Base-by-base conservation (phyloP, 2,329 filamentous ascomycete genomes). In the Fusarium buxicola region DNA sequence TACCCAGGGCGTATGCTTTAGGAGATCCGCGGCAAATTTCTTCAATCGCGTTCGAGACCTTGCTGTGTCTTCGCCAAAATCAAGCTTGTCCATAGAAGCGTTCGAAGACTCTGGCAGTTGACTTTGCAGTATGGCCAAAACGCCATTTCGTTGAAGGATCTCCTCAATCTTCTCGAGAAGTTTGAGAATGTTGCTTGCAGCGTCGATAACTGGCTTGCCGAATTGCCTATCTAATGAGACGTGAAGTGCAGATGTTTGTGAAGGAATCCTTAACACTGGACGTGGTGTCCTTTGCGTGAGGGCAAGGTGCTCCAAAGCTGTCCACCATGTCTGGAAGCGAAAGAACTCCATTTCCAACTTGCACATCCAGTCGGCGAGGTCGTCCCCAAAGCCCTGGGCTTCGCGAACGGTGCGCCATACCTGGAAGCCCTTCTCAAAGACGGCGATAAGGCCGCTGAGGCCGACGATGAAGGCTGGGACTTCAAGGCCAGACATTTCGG, bases 271-370 rank as follows among this genome's bases (percentile, higher is more conserved):
- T 4, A 44, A 12, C 3, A 51, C 7, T 3, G 24, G 24, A 12
- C 25, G 10, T 2, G 39, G 21, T 2, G 49, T 16, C 1, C 3
- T 25, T 2, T 51, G 13, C 1, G 38, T 15, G 0, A 44, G 5
- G 0, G 38, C 30, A 25, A 51, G 24, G 10, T 51, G 48, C 5
- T 52, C 40, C 10, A 52, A 18, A 11, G 49, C 49, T 11, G 40
- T 38, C 39, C 40, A 45, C 49, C 49, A 52, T 0, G 49, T 52
- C 4, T 52, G 40, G 3, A 52, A 52, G 1, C 40, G 49, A 18
- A 45, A 46, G 13, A 46, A 52, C 8, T 52, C 49, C 40, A 46
- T 52, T 16, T 52, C 39, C 10, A 52, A 8, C 31, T 52, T 52
- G 24, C 49, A 45, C 39, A 52, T 52, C 39, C 40, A 52, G 8